Base-by-base conservation (phyloP, 1,284 basidiomycete species). In the Pseudozyma flocculosa region DNA sequence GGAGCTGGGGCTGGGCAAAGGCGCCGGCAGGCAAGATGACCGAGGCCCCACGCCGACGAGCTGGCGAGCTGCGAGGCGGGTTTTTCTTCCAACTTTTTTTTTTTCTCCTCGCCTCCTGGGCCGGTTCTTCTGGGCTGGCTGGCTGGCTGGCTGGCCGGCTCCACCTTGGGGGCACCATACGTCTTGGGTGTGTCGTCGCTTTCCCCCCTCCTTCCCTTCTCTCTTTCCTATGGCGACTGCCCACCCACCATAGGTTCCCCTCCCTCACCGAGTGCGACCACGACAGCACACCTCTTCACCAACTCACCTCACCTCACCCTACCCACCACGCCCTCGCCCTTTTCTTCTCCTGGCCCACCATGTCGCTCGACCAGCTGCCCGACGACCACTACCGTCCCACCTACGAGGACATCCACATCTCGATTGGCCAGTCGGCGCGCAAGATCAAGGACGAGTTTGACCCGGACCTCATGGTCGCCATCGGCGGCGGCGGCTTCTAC, bases 391-490 rank as follows among this genome's bases (percentile, higher is more conserved):
- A 68, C 61, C 67, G 76, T 14, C 65, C 67, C 26, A 78, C 74
- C 2, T 78, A 78, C 57, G 75, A 78, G 56, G 76, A 78, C 32
- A 73, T 78, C 40, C 76, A 78, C 50, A 54, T 70, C 13, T 61
- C 73, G 52, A 76, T 76, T 47, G 62, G 67, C 43, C 39, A 64
- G 34, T 57, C 67, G 10, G 67, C 76, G n/a, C 53, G 61, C 21
- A 52, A 56, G 43, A 70, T 78, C 53, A 70, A 68, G 50, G 51
- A 53, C 45, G 71, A 75, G 48, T 76, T 75, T 46, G 60, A 66
- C 45, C 69, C 69, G 13, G 69, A 73, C 50, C 57, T 73, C 21
- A 71, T 73, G 61, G 70, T 78, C 26, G 72, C 72, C 32, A 76
- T 78, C 39, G 70, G 69, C 32, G 76, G 74, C 37, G 76, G 76